Conservation (phyloP, 129 eudicot species). For the Deinandra increscens region DNA sequence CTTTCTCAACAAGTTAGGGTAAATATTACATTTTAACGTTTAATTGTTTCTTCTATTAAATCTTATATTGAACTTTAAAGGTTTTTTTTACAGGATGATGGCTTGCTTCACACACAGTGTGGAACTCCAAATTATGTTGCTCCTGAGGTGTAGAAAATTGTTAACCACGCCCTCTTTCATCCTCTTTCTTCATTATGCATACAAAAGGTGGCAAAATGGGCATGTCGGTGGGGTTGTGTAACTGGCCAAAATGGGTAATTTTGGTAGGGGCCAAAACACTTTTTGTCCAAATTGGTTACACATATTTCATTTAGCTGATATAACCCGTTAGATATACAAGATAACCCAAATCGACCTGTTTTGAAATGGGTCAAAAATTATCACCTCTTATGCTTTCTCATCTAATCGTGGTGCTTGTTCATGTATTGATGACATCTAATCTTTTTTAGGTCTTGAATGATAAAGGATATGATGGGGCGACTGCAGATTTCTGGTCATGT, state of each 20-base stretch:
- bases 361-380: not conserved
- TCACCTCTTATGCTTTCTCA: too few relatives aligned
- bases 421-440: not conserved
- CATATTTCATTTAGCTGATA: too few relatives aligned
- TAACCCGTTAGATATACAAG: not conserved
- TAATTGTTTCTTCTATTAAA: not conserved
- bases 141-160: conserved; percentile 56
- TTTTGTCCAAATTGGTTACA: not conserved
- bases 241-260: not conserved
- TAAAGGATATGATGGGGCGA: conserved; percentile 95
- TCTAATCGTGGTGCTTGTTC: not conserved
- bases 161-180: too few relatives aligned
- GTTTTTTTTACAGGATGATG: conserved; percentile 56
- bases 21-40: not conserved
- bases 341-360: not conserved
- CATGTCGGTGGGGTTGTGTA: not conserved
- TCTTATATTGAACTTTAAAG: not conserved
- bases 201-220: not conserved
- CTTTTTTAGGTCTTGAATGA: conserved; percentile 66
- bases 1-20: conserved; percentile 92
- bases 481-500: conserved; percentile 99
- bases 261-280: not conserved
- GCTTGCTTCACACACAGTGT: conserved; percentile 81
- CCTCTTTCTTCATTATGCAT: conserved; percentile 2
- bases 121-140: conserved; percentile 90